Conservation (phyloP, 2,329 filamentous ascomycete genomes). For the Aureobasidium melanogenum region DNA sequence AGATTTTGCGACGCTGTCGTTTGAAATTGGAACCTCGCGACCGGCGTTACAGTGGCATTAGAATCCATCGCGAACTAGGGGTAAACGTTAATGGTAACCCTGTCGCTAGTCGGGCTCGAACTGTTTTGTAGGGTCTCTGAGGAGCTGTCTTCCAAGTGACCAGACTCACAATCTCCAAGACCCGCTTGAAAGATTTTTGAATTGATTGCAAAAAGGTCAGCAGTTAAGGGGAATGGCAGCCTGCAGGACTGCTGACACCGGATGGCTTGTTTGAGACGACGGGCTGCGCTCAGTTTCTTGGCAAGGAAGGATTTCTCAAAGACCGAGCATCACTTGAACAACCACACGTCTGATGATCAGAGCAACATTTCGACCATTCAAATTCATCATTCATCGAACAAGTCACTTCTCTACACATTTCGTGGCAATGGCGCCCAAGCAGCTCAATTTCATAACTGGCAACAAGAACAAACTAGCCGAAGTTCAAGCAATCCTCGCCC, state of each 20-base stretch:
- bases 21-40: neutral
- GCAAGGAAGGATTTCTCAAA: slow-evolving; percentile 6
- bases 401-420: neutral
- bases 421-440: slow-evolving; percentile 34
- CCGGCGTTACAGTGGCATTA: neutral
- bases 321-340: neutral
- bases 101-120: neutral
- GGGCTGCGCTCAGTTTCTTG: neutral
- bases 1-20: neutral
- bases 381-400: neutral
- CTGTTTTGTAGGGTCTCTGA: neutral
- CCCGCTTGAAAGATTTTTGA: neutral
- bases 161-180: neutral
- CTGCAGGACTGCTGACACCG: neutral
- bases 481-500: slow-evolving; percentile 74
- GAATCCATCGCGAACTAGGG: neutral
- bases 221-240: neutral
- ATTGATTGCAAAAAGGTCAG: no score
- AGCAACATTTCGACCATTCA: neutral
- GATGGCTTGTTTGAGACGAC: neutral
- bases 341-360: neutral
- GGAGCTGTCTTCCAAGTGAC: neutral
- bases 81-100: neutral
- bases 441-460: slow-evolving; percentile 89
- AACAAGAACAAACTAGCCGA: slow-evolving; percentile 91